A percentile compares a stretch with the other conserved stretches of the same genome.
phyloP scores from a whole-genome alignment of 202 grass and related monocot species.

The Brachypodium distachyon region DNA sequence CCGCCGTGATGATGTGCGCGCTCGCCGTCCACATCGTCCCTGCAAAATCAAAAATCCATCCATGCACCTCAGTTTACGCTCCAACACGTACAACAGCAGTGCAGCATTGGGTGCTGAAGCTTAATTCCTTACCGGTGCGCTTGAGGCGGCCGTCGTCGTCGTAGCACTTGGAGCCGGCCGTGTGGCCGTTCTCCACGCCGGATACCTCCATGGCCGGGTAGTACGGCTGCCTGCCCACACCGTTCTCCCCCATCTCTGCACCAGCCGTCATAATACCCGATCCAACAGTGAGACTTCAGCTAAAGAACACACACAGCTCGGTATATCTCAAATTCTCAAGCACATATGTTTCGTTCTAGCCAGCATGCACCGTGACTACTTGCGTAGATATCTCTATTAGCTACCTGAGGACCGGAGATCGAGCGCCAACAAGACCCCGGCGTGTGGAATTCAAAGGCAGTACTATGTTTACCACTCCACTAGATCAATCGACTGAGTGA shows the following conservation, averaged over 20 bases:
- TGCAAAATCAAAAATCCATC: background rate
- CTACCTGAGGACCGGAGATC: background rate
- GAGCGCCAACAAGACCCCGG: background rate
- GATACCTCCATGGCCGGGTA: constrained; percentile 43
- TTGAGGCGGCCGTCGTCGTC: constrained; percentile 89
- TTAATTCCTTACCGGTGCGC: constrained; percentile 37
- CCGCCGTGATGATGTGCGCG: constrained; percentile 92
- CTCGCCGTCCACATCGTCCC: constrained; percentile 89
- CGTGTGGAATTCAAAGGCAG: constrained; percentile 21
- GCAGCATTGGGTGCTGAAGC: no score
- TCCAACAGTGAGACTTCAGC: constrained; percentile 20
- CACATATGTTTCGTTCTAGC: background rate
- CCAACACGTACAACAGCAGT: background rate
- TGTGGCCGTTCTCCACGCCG: constrained; percentile 43
- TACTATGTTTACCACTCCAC: background rate
- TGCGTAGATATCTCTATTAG: constrained; percentile 11
- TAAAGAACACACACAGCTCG: background rate
- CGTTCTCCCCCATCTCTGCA: constrained; percentile 55
- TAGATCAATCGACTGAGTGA: background rate
- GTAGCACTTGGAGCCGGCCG: constrained; percentile 56
- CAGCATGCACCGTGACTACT: background rate
- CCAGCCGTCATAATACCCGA: background rate
- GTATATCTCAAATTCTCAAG: background rate
- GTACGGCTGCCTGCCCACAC: constrained; percentile 22
- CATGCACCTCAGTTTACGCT: background rate